A percentile compares a stretch with the other conserved stretches of the same genome.
phyloP scores from a whole-genome alignment of 2,329 filamentous ascomycete genomes.

The Epichloe typhina region DNA sequence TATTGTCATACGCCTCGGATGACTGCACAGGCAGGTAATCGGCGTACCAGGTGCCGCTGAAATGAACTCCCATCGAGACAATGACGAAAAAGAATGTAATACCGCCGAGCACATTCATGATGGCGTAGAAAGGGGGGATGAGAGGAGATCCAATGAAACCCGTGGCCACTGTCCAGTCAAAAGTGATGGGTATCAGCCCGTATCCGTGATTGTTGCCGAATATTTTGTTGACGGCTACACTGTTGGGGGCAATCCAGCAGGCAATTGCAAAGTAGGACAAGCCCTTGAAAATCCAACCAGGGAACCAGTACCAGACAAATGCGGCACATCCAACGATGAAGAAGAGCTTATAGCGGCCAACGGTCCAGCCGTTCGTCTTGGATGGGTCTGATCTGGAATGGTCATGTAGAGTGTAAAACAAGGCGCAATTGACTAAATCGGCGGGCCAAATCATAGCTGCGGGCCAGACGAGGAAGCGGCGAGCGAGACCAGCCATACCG shows the following conservation, averaged over 20 bases:
- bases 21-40: conserved; percentile 50
- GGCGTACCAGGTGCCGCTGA: conserved; percentile 41
- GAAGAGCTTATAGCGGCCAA: conserved; percentile 53
- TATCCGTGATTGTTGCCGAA: conserved; percentile 46
- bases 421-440: conserved; percentile 38
- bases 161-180: conserved; percentile 36
- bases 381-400: conserved; percentile 32
- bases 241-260: conserved; percentile 49
- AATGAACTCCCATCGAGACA: conserved; percentile 46
- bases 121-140: conserved; percentile 40
- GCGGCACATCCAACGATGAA: conserved; percentile 39
- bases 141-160: conserved; percentile 37
- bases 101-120: conserved; percentile 40
- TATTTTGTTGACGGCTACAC: conserved; percentile 47
- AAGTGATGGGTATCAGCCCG: conserved; percentile 47
- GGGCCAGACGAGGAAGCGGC: conserved; percentile 39
- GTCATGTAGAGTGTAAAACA: conserved; percentile 36
- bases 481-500: conserved; percentile 40
- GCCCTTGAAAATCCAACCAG: conserved; percentile 49
- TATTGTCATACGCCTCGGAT: conserved; percentile 51
- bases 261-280: conserved; percentile 49
- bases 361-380: conserved; percentile 45
- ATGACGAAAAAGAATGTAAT: conserved; percentile 41
- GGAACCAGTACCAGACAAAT: conserved; percentile 47
- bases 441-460: conserved; percentile 47